phyloP scores from a whole-genome alignment of 2,329 filamentous ascomycete species.

The Cucurbitaria berberidis region DNA sequence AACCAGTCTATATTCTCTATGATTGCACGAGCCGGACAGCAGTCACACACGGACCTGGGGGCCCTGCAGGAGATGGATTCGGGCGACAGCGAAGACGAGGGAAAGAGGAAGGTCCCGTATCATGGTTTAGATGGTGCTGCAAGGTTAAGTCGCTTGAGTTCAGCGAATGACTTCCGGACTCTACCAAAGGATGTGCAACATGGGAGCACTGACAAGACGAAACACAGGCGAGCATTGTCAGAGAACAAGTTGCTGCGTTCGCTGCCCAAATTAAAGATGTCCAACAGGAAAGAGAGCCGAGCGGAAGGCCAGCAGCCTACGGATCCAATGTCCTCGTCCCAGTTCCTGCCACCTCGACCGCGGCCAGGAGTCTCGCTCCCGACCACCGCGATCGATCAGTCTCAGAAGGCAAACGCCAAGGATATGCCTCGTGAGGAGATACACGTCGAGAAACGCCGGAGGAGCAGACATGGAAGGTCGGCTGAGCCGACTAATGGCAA shows the following conservation, averaged over 20 bases:
- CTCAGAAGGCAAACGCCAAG: slow-evolving; percentile 27
- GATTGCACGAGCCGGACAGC: slow-evolving; percentile 85
- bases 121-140: slow-evolving; percentile 44
- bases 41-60: slow-evolving; percentile 80
- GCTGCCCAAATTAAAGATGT: slow-evolving; percentile 62
- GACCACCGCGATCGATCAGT: slow-evolving; percentile 14
- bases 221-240: slow-evolving; percentile 66
- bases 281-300: slow-evolving; percentile 39
- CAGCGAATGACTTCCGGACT: slow-evolving; percentile 38
- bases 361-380: slow-evolving; percentile 22
- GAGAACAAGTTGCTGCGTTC: slow-evolving; percentile 71
- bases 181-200: slow-evolving; percentile 21
- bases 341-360: slow-evolving; percentile 45
- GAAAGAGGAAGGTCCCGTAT: slow-evolving; percentile 30
- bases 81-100: slow-evolving; percentile 73
- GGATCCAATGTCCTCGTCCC: slow-evolving; percentile 60
- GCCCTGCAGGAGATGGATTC: slow-evolving; percentile 75
- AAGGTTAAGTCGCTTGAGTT: slow-evolving; percentile 44
- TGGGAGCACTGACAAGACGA: slow-evolving; percentile 28
- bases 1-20: slow-evolving; percentile 95
- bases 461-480: slow-evolving; percentile 35
- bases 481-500: slow-evolving; percentile 27
- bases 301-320: slow-evolving; percentile 24
- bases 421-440: slow-evolving; percentile 27
- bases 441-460: slow-evolving; percentile 32